Evolutionary conservation across 2,329 filamentous ascomycete species (phyloP).

Genomic region (Stemphylium vesicarium): DNA sequence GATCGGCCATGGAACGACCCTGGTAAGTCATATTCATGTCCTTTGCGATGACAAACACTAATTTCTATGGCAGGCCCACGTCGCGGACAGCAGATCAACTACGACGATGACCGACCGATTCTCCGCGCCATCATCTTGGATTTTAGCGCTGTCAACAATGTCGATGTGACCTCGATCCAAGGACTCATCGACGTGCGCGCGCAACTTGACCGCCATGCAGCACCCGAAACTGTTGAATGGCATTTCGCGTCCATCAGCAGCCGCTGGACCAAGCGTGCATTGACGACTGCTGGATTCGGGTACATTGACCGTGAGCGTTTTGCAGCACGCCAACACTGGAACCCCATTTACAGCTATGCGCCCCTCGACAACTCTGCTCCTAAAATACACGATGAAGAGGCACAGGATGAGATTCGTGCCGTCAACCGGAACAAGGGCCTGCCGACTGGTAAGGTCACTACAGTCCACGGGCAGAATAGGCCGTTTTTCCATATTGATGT

Average conservation of each 20-base stretch:
- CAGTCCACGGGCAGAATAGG: constrained; percentile 84
- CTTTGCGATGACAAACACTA: neutral
- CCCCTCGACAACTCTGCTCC: constrained; percentile 75
- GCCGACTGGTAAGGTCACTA: constrained; percentile 57
- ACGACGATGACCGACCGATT: constrained; percentile 64
- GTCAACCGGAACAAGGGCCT: constrained; percentile 20
- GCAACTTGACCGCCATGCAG: constrained; percentile 84
- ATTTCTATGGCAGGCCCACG: constrained; percentile 56
- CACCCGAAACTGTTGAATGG: constrained; percentile 87
- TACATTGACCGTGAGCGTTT: constrained; percentile 63
- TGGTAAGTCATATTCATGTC: constrained; percentile 51
- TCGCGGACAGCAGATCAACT: constrained; percentile 57
- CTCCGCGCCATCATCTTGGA: constrained; percentile 92
- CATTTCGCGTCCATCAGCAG: constrained; percentile 95
- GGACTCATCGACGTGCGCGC: constrained; percentile 93
- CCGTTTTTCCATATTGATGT: constrained; percentile 95
- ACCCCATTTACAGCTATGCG: constrained; percentile 92
- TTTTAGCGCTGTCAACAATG: constrained; percentile 90
- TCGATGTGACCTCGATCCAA: constrained; percentile 92
- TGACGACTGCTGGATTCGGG: constrained; percentile 87
- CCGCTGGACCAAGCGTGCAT: constrained; percentile 88
- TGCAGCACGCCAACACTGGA: constrained; percentile 69
- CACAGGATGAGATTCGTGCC: constrained; percentile 30
- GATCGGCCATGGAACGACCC: constrained; percentile 95
- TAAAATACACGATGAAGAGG: constrained; percentile 61